Evolutionary conservation across 805 yeast genomes (phyloP), one percentile per base, ranked within the genome.

Genomic region (Candida railenensis): DNA sequence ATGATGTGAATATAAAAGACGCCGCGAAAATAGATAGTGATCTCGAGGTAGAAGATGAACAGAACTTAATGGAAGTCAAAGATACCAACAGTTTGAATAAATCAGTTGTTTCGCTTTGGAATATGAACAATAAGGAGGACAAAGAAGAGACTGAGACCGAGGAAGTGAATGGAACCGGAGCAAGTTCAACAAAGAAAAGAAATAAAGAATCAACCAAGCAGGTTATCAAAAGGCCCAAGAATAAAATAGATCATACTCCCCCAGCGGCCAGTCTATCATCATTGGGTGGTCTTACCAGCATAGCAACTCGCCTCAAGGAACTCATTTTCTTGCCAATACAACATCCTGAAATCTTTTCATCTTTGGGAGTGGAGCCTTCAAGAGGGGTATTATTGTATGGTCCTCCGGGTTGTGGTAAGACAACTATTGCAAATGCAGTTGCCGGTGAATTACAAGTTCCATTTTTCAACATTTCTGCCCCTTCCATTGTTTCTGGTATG

Each of bases 401-500:
- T 0, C 99, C 99, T 0, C 99, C 98, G 1, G 99, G 99, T 14
- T 94, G 99, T 73, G 99, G 99, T 63, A 94, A 94, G 59, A 94
- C 99, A 0, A 85, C 96, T 37, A 83, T 94, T 45, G 99, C 99
- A 2, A 90, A 90, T 64, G 97, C 98, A 0, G 71, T 94, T 19
- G 99, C 99, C 1, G 96, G 96, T 22, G 96, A 92, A 59, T 74
- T 94, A 28, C 87, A 89, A 54, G 96, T 94, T 0, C 97, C 98
- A 0, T 94, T 94, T 60, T 81, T 94, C 15, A 85, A 87, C 39
- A 77, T 94, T 1, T 87, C 96, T 22, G 98, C 99, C 0, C 99
- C 99, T 1, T 85, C 96, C 2, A 89, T 94, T 7, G 98, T 94
- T 0, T 88, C 96, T 50, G 99, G 99, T 3, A 94, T 94, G 98